A percentile compares a stretch with the other conserved stretches of the same genome.
phyloP scores from a whole-genome alignment of 2,329 filamentous ascomycete species.

The Calycina herbarum region DNA sequence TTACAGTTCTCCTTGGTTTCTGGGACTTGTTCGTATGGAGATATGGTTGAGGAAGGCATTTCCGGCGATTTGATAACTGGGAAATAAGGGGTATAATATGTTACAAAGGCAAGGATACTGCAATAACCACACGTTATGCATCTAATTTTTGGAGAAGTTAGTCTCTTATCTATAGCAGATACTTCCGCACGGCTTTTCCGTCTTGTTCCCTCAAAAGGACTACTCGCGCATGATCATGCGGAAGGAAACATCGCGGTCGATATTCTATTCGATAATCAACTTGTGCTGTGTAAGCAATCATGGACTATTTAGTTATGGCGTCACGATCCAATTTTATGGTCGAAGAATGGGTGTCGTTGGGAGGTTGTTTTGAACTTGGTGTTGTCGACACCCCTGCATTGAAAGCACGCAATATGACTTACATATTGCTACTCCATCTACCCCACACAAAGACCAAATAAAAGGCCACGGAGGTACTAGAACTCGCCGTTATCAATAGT shows the following conservation, averaged over 20 bases:
- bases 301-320: background rate
- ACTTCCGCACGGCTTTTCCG: background rate
- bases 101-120: background rate
- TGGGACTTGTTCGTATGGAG: slow-evolving; percentile 46
- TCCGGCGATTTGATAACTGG: background rate
- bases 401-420: background rate
- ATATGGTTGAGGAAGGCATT: slow-evolving; percentile 27
- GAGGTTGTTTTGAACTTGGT: background rate
- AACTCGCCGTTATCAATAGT: too few relatives aligned
- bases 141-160: background rate
- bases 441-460: background rate
- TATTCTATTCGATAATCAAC: background rate
- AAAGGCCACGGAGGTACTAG: too few relatives aligned
- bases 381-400: background rate
- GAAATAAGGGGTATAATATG: background rate
- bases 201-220: background rate
- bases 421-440: slow-evolving; percentile 1
- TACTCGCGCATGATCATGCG: background rate
- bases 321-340: background rate
- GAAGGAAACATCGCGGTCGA: background rate
- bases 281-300: background rate
- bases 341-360: background rate
- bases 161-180: background rate
- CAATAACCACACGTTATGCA: background rate
- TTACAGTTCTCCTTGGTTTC: slow-evolving; percentile 45